These are phyloP conservation scores for Erythrophleum fordii DNA, from an alignment of 306 rosid genomes.

Conservation along the genomic window DNA sequence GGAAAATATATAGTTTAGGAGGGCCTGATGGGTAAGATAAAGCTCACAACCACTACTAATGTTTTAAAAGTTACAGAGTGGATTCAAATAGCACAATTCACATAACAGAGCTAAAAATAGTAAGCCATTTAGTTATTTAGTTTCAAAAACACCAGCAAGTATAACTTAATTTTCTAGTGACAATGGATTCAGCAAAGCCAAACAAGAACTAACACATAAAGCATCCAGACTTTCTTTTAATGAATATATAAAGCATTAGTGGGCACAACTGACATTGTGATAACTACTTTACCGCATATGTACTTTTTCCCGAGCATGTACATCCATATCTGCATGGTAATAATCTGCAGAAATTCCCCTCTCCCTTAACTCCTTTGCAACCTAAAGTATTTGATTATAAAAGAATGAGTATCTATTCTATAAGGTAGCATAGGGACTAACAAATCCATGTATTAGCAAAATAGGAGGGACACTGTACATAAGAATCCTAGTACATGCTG, in stretches of 20 bases:
- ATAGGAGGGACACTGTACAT: not conserved
- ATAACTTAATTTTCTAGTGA: constrained; percentile 15
- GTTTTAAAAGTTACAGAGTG: not conserved
- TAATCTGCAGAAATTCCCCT: constrained; percentile 83
- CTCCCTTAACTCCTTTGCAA: constrained; percentile 83
- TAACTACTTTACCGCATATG: constrained; percentile 76
- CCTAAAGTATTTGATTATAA: constrained; percentile 55
- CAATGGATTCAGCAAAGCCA: constrained; percentile 29
- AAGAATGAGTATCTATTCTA: constrained; percentile 24
- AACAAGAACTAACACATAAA: constrained; percentile 23
- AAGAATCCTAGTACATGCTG: constrained; percentile 13
- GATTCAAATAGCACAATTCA: constrained; percentile 16
- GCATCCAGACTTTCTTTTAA: not conserved
- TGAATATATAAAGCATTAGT: constrained; percentile 15
- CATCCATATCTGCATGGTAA: constrained; percentile 98
- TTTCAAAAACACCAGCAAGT: not conserved
- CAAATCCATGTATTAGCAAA: constrained; percentile 3
- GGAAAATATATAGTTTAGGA: not conserved
- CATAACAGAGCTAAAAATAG: not conserved
- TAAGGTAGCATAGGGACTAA: constrained; percentile 26
- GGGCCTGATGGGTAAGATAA: constrained; percentile 23
- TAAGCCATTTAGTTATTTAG: constrained; percentile 13
- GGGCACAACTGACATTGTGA: constrained; percentile 34
- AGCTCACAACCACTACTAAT: constrained; percentile 34
- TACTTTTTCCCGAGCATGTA: constrained; percentile 73